A percentile compares a stretch with the other conserved stretches of the same genome.
These are phyloP conservation scores for Lichenothelia convexa DNA, from an alignment of 495 filamentous ascomycete genomes.

Conservation along the genomic window DNA sequence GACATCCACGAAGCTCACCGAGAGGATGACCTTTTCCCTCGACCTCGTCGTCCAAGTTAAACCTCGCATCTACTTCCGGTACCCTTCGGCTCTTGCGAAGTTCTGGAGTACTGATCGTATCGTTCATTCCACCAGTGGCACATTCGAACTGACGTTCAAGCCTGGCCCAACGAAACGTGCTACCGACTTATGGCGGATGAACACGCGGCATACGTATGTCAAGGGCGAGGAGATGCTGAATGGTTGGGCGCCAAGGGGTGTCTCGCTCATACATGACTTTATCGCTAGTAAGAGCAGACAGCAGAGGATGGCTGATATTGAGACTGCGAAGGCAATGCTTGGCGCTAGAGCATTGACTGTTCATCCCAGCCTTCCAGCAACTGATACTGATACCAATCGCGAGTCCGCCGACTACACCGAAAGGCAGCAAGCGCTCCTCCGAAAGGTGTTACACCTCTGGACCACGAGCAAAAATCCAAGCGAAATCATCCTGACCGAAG, in stretches of 20 bases:
- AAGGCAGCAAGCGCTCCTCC: constrained; percentile 32
- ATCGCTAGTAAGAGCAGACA: constrained; percentile 50
- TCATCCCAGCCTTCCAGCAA: constrained; percentile 2
- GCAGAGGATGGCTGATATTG: constrained; percentile 56
- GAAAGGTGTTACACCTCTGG: constrained; percentile 65
- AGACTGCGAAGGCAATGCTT: constrained; percentile 58
- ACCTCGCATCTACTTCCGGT: constrained; percentile 66
- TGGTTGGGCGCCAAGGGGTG: constrained; percentile 73
- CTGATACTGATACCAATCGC: constrained; percentile 2
- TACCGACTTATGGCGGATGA: constrained; percentile 92
- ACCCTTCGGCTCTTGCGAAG: constrained; percentile 68
- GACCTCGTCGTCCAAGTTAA: constrained; percentile 67
- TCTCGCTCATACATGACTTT: constrained; percentile 73
- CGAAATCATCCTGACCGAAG: constrained; percentile 51
- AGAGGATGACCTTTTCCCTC: constrained; percentile 69
- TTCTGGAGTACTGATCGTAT: constrained; percentile 62
- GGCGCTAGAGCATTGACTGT: constrained; percentile 11
- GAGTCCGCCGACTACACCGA: constrained; percentile 4
- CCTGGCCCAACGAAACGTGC: constrained; percentile 79
- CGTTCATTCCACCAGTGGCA: constrained; percentile 65
- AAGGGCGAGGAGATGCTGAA: constrained; percentile 78
- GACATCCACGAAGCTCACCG: constrained; percentile 53
- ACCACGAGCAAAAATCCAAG: constrained; percentile 52
- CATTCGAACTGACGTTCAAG: constrained; percentile 71
- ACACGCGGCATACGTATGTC: constrained; percentile 80